Conservation (phyloP, 495 filamentous ascomycete species). For the Neurospora intermedia region DNA sequence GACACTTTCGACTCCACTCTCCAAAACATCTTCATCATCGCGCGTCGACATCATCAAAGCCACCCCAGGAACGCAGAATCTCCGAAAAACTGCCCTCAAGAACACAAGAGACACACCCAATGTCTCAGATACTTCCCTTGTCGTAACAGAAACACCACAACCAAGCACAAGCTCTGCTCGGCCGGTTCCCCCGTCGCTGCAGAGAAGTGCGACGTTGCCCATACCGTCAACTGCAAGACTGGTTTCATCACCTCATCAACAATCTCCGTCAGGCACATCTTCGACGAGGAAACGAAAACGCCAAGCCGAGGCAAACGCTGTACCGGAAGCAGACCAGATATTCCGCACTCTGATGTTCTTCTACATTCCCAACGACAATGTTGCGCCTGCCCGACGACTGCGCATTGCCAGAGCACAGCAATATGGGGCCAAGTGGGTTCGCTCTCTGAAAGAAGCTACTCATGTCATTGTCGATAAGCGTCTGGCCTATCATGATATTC, state of each 20-base stretch:
- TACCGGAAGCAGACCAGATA: conserved; percentile 51
- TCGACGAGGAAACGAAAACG: conserved; percentile 41
- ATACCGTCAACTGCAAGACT: background rate
- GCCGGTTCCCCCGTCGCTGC: conserved; percentile 4
- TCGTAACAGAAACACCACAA: conserved; percentile 18
- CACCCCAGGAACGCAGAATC: conserved; percentile 8
- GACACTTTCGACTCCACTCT: conserved; percentile 4
- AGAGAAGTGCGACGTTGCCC: conserved; percentile 16
- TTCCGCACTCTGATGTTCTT: conserved; percentile 58
- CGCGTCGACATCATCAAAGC: conserved; percentile 9
- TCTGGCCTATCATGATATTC: conserved; percentile 54
- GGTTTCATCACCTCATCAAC: background rate
- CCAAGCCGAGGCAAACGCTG: conserved; percentile 22
- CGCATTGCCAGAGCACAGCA: conserved; percentile 67
- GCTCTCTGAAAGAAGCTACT: conserved; percentile 34
- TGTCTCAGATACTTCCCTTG: background rate
- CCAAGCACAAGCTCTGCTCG: conserved; percentile 8
- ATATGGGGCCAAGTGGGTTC: conserved; percentile 53
- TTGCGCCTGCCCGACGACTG: conserved; percentile 50
- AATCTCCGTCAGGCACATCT: conserved; percentile 14
- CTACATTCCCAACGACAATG: conserved; percentile 75
- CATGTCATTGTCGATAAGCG: conserved; percentile 75
- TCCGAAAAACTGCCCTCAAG: background rate
- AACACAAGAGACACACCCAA: background rate
- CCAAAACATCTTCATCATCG: background rate